phyloP scores from a whole-genome alignment of 805 yeast species.

The Saccharomyces mikatae region DNA sequence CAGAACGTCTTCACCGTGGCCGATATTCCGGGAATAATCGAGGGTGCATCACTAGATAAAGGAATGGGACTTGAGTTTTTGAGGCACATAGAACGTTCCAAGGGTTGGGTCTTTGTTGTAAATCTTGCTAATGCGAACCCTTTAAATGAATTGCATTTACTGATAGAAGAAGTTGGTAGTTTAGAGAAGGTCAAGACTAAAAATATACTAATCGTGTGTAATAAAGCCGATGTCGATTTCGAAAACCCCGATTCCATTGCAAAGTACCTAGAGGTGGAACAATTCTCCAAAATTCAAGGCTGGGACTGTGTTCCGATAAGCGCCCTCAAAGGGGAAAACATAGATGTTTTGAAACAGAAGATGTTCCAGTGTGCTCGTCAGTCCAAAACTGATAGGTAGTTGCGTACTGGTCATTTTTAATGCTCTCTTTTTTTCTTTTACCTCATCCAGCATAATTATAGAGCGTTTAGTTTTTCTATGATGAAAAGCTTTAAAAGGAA shows the following conservation, averaged over 20 bases:
- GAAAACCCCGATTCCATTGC: conserved; percentile 35
- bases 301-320: conserved; percentile 84
- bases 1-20: conserved; percentile 77
- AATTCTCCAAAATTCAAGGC: conserved; percentile 33
- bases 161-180: conserved; percentile 65
- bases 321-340: conserved; percentile 64
- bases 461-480: background rate
- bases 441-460: background rate
- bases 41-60: conserved; percentile 75
- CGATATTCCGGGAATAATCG: conserved; percentile 92
- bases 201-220: conserved; percentile 69
- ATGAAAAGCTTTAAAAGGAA: background rate
- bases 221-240: conserved; percentile 76
- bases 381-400: background rate
- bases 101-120: conserved; percentile 80
- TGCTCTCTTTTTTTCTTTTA: background rate
- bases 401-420: background rate
- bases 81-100: conserved; percentile 86
- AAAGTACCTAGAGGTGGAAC: conserved; percentile 39
- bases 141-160: conserved; percentile 49
- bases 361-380: conserved; percentile 49
- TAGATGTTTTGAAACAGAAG: conserved; percentile 57
- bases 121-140: conserved; percentile 67
- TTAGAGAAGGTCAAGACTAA: conserved; percentile 50
- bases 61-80: conserved; percentile 94